Base-by-base conservation (phyloP, 2,329 filamentous ascomycete species). In the Conoideocrella luteorostrata region DNA sequence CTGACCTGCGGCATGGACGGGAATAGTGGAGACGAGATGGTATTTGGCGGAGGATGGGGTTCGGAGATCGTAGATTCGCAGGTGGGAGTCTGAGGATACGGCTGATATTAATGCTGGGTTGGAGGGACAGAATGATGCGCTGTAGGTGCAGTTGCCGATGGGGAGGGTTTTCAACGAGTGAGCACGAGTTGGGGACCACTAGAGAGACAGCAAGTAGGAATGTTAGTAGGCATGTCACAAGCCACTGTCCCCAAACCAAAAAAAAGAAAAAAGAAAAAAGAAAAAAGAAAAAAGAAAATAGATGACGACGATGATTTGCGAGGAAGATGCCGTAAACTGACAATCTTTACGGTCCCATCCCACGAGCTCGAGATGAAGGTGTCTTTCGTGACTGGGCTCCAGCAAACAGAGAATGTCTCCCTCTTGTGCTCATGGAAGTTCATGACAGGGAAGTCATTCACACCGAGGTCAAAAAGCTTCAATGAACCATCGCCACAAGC, bases 331-430 rank as follows among this genome's bases (percentile, higher is more conserved):
- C 11, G 9, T 13, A 9, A 4, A 50, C 74, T 47, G 60, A 82
- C 81, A 56, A 98, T 82, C 69, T 96, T 96, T 55, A 97, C 80
- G 2, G 88, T 94, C 39, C 93, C 93, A 58, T 98, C 93, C 93
- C 93, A 98, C 5, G 88, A 95, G 52, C 84, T 89, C 1, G 88
- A 94, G 23, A 89, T 77, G 60, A 98, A 97, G 0, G 81, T 88
- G 57, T 93, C 86, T 62, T 98, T 98, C 23, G 86, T 80, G 5
- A 95, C 79, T 17, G 95, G 78, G 56, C 91, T 96, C 91, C 91
- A 98, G 59, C 84, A 79, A 4, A 95, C 89, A 2, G 88, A 84
- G 62, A 97, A 96, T 7, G 94, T 85, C 66, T 98, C 93, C 45
- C 91, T 78, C 52, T 86, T 88, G 64, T 98, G 93, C 61, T 97